Conservation (phyloP, 768 basidiomycete species). For the Amylocystis lapponica region DNA sequence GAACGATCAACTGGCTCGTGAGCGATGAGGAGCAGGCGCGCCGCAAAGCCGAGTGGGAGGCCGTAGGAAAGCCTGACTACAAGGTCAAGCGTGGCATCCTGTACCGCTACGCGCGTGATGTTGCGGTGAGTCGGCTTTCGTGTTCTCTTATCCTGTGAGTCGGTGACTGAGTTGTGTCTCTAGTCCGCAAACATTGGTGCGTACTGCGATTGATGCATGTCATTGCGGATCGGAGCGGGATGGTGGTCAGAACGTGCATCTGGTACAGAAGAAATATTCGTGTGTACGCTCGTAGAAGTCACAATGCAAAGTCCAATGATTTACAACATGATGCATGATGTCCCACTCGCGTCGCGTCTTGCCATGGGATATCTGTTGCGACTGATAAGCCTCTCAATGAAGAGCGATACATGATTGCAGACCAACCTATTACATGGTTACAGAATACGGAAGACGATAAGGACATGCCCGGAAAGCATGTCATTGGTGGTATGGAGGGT, state of each 20-base stretch:
- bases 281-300: not conserved
- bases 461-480: no score
- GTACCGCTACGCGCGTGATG: constrained; percentile 78
- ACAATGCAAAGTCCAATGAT: not conserved
- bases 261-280: not conserved
- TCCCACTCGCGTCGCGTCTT: no score
- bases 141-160: constrained; percentile 1
- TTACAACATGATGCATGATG: no score
- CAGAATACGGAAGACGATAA: no score
- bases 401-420: no score
- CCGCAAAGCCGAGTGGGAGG: constrained; percentile 66
- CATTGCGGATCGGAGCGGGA: not conserved
- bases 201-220: constrained; percentile 59
- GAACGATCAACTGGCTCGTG: constrained; percentile 70
- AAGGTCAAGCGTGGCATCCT: constrained; percentile 73
- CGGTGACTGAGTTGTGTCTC: constrained; percentile 1
- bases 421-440: no score
- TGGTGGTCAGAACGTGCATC: not conserved
- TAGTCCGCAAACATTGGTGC: constrained; percentile 81
- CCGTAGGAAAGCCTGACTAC: constrained; percentile 50
- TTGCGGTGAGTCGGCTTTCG: constrained; percentile 58
- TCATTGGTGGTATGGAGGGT: no score
- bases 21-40: constrained; percentile 56
- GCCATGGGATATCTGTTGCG: no score
- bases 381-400: no score